Percentiles rank a stretch among this genome's conserved stretches.
phyloP scores from a whole-genome alignment of 2,329 filamentous ascomycete genomes.

The Hypoxylon sp. region DNA sequence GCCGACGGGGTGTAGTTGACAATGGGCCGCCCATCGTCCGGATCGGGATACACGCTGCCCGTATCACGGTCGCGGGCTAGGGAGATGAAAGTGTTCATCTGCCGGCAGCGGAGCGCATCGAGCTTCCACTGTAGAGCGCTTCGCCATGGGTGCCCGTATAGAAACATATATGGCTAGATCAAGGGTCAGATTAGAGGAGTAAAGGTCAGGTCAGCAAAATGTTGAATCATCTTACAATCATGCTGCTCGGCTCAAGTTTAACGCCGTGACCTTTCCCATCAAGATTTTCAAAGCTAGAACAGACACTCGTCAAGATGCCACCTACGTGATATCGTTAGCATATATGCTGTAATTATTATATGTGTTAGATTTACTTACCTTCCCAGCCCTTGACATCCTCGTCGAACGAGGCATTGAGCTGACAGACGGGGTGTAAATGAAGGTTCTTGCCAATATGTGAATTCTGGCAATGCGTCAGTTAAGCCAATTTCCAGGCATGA shows the following conservation, averaged over 20 bases:
- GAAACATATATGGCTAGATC: slow-evolving; percentile 72
- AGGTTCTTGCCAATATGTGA: slow-evolving; percentile 86
- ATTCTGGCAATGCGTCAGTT: slow-evolving; percentile 65
- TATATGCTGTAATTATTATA: neutral
- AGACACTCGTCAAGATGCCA: slow-evolving; percentile 83
- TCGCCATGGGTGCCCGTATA: slow-evolving; percentile 77
- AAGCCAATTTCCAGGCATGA: neutral
- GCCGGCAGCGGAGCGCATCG: slow-evolving; percentile 76
- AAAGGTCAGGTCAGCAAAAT: neutral
- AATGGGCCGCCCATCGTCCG: slow-evolving; percentile 73
- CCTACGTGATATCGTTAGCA: slow-evolving; percentile 60
- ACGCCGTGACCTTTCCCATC: slow-evolving; percentile 85
- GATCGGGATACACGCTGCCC: slow-evolving; percentile 81
- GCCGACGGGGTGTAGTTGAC: slow-evolving; percentile 79
- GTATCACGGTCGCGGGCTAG: slow-evolving; percentile 82
- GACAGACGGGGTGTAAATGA: slow-evolving; percentile 81
- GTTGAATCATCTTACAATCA: slow-evolving; percentile 67
- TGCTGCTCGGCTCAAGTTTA: slow-evolving; percentile 83
- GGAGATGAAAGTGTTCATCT: slow-evolving; percentile 80
- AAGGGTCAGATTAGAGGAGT: slow-evolving; percentile 9
- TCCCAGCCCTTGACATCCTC: slow-evolving; percentile 80
- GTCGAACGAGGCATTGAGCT: slow-evolving; percentile 74
- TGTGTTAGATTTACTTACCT: slow-evolving; percentile 53
- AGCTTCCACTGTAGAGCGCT: slow-evolving; percentile 80
- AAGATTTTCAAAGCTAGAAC: slow-evolving; percentile 83